Base-by-base conservation (phyloP, 495 filamentous ascomycete genomes). In the Cryomyces minteri region DNA sequence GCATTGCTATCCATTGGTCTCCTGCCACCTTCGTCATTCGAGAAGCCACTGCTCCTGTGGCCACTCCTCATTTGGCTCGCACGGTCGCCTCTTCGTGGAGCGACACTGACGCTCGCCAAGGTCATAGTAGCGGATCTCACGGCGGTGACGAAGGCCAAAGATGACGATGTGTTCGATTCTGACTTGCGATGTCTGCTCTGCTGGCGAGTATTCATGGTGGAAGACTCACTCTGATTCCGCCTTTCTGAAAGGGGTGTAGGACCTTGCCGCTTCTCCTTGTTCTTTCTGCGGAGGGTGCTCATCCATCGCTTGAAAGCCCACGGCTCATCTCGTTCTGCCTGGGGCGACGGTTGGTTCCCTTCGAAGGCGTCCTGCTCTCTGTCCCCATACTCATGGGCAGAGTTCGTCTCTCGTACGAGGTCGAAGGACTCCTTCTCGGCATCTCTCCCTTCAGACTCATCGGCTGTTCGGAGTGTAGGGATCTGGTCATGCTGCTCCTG, bases 41-140 rank as follows among this genome's bases (percentile, higher is more conserved):
- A 82, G 12, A 69, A 61, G 52, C 67, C 69, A 60, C 76, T 83
- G 54, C 79, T 79, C 41, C 66, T 67, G 41, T 77, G 76, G 30
- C 70, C 70, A 44, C 72, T 74, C 40, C 72, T 69, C 39, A 70
- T 70, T 39, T 45, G 61, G 66, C 56, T 62, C 72, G 48, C 62
- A 74, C 61, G 67, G 47, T 56, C 67, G 37, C 65, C 73, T 59
- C 53, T 66, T 43, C 67, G 68, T 33, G 67, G 69, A 30, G 75
- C 63, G 29, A 80, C 62, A 54, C 81, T 87, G 43, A 72, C 67
- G 43, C 77, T 84, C 9, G 76, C 70, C 37, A 83, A 62, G 44
- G 81, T 92, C 30, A 82, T 64, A 39, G 76, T 82, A 34, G 80
- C 76, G 18, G 84, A 88, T 54, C 79, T 88, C 44, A 88, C 72